A percentile compares a stretch with the other conserved stretches of the same genome.
These are phyloP conservation scores for Stachybotrys echinatus DNA, from an alignment of 2,329 filamentous ascomycete genomes.

Conservation along the genomic window DNA sequence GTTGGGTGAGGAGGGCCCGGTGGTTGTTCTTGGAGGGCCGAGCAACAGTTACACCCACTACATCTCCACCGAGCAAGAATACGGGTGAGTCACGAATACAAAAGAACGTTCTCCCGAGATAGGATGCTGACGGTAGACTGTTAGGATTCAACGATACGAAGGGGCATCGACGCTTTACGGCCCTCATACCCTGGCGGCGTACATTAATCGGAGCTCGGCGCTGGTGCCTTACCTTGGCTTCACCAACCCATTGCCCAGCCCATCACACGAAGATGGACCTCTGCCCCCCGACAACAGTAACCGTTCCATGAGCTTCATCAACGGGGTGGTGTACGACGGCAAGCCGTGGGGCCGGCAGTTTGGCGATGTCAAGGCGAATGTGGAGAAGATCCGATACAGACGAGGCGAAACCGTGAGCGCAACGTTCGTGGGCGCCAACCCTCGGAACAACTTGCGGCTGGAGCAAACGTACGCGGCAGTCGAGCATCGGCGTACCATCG, in stretches of 20 bases:
- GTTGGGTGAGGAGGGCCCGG: constrained; percentile 40
- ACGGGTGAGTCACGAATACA: constrained; percentile 19
- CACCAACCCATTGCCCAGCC: constrained; percentile 25
- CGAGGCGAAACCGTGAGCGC: constrained; percentile 57
- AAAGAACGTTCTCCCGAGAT: no score
- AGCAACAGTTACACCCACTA: constrained; percentile 86
- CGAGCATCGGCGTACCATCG: constrained; percentile 38
- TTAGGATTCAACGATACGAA: constrained; percentile 75
- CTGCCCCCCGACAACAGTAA: constrained; percentile 74
- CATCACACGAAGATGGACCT: constrained; percentile 38
- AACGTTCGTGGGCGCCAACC: constrained; percentile 80
- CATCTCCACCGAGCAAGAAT: constrained; percentile 67
- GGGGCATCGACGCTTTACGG: constrained; percentile 86
- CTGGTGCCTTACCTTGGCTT: constrained; percentile 62
- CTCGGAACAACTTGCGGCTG: constrained; percentile 75
- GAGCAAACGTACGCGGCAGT: constrained; percentile 74
- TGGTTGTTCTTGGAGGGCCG: constrained; percentile 78
- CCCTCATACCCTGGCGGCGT: constrained; percentile 76
- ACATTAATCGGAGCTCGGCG: constrained; percentile 72
- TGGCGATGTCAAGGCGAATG: constrained; percentile 58
- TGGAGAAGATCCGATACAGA: constrained; percentile 39
- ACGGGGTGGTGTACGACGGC: constrained; percentile 68
- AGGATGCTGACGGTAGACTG: no score
- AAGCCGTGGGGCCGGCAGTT: constrained; percentile 61
- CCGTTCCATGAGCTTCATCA: constrained; percentile 70